A percentile compares a stretch with the other conserved stretches of the same genome.
Evolutionary conservation across 2,329 filamentous ascomycete species (phyloP).

Genomic region (Fusarium ambrosium): DNA sequence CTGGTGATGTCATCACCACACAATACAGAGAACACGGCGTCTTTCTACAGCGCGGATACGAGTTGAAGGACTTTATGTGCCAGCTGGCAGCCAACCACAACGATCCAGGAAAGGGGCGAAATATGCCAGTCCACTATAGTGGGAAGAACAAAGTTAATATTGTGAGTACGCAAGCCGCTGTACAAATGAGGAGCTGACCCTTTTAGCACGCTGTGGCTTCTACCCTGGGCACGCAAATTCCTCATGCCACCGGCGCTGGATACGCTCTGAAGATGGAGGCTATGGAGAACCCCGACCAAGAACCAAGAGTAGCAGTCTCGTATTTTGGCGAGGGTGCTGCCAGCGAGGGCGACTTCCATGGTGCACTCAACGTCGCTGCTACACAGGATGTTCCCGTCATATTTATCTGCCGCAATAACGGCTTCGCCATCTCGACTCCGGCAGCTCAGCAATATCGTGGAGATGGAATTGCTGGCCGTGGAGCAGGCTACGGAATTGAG

Average conservation of each 20-base stretch:
- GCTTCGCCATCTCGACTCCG: conserved; percentile 85
- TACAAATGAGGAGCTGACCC: background rate
- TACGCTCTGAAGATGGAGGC: conserved; percentile 85
- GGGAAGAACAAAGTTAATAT: conserved; percentile 84
- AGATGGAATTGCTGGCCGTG: conserved; percentile 84
- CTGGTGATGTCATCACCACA: conserved; percentile 84
- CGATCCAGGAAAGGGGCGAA: conserved; percentile 82
- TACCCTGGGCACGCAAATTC: conserved; percentile 84
- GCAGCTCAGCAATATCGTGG: conserved; percentile 87
- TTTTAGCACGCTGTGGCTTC: conserved; percentile 79
- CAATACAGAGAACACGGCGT: conserved; percentile 93
- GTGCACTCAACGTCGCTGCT: conserved; percentile 85
- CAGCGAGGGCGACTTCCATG: conserved; percentile 88
- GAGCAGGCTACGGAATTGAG: conserved; percentile 85
- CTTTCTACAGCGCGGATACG: conserved; percentile 88
- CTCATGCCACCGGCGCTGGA: conserved; percentile 83
- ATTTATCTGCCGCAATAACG: conserved; percentile 89
- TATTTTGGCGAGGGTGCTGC: conserved; percentile 90
- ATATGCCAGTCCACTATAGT: conserved; percentile 91
- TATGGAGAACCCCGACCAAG: conserved; percentile 72
- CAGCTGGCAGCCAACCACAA: conserved; percentile 87
- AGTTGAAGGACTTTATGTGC: conserved; percentile 86
- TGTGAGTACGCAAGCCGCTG: conserved; percentile 57
- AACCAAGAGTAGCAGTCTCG: conserved; percentile 76
- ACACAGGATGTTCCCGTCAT: conserved; percentile 82